phyloP scores from a whole-genome alignment of 371 early-diverging fungal genomes.

The Blakeslea trispora region DNA sequence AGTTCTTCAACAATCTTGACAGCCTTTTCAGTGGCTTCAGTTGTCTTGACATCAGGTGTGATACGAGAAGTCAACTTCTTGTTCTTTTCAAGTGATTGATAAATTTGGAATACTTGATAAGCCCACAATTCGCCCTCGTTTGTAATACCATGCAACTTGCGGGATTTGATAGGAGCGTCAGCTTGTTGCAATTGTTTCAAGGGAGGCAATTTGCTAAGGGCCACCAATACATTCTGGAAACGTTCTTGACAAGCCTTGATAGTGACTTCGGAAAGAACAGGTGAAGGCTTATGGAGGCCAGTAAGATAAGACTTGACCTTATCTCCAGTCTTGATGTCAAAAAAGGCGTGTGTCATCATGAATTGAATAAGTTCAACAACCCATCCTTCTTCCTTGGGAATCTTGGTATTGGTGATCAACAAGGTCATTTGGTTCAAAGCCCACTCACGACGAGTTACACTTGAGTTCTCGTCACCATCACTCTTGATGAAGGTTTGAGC shows the following conservation, averaged over 20 bases:
- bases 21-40: slow-evolving; percentile 25
- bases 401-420: slow-evolving; percentile 68
- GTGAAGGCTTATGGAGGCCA: slow-evolving; percentile 49
- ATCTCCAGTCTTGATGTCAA: slow-evolving; percentile 52
- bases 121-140: slow-evolving; percentile 68
- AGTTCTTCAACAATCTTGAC: slow-evolving; percentile 22
- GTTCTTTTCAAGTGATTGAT: slow-evolving; percentile 51
- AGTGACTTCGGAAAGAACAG: slow-evolving; percentile 57
- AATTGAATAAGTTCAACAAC: slow-evolving; percentile 65
- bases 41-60: slow-evolving; percentile 20
- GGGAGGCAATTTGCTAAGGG: slow-evolving; percentile 63
- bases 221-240: slow-evolving; percentile 68
- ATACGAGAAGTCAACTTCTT: slow-evolving; percentile 30
- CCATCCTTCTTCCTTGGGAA: slow-evolving; percentile 77
- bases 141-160: slow-evolving; percentile 57
- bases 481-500: slow-evolving; percentile 60
- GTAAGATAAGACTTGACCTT: slow-evolving; percentile 30
- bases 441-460: slow-evolving; percentile 71
- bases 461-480: slow-evolving; percentile 14
- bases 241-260: slow-evolving; percentile 59
- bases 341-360: slow-evolving; percentile 74
- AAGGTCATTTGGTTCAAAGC: slow-evolving; percentile 78
- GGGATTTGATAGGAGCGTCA: slow-evolving; percentile 42
- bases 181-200: slow-evolving; percentile 43
- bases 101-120: slow-evolving; percentile 53